A percentile compares a stretch with the other conserved stretches of the same genome.
These are phyloP conservation scores for Carex parvula DNA, from an alignment of 176 grass and related monocot genomes.

Conservation along the genomic window DNA sequence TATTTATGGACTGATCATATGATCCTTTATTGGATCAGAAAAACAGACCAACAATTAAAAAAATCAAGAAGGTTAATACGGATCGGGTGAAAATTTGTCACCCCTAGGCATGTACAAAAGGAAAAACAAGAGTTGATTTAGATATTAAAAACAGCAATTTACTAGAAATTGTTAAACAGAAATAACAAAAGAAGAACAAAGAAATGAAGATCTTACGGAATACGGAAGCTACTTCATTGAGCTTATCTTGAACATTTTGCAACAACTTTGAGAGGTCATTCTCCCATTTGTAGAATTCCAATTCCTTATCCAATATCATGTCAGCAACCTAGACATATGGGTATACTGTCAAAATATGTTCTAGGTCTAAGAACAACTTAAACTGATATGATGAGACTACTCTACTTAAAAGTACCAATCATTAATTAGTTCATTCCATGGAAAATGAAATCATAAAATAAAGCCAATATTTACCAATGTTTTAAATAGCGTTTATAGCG, in stretches of 20 bases:
- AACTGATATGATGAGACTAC: neutral
- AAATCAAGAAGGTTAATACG: neutral
- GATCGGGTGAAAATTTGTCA: neutral
- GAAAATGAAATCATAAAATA: neutral
- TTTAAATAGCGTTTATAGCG: too few relatives aligned
- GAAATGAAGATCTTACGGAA: conserved; percentile 35
- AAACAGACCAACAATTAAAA: neutral
- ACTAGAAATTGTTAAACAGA: neutral
- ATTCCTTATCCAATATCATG: conserved; percentile 82
- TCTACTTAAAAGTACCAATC: neutral
- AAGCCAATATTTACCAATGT: too few relatives aligned
- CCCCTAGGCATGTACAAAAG: neutral
- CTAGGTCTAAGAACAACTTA: neutral
- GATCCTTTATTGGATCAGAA: neutral
- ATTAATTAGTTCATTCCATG: neutral
- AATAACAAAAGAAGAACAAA: neutral
- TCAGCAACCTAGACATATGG: too few relatives aligned
- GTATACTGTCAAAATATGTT: neutral
- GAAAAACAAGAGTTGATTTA: neutral
- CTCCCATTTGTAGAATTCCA: conserved; percentile 97
- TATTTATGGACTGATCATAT: neutral
- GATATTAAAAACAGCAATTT: neutral
- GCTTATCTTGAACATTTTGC: conserved; percentile 71
- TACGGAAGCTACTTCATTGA: conserved; percentile 55
- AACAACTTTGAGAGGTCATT: conserved; percentile 66